Evolutionary conservation across 2,329 filamentous ascomycete species (phyloP), one percentile per base, ranked within the genome.

Genomic region (Pleomassaria siparia): DNA sequence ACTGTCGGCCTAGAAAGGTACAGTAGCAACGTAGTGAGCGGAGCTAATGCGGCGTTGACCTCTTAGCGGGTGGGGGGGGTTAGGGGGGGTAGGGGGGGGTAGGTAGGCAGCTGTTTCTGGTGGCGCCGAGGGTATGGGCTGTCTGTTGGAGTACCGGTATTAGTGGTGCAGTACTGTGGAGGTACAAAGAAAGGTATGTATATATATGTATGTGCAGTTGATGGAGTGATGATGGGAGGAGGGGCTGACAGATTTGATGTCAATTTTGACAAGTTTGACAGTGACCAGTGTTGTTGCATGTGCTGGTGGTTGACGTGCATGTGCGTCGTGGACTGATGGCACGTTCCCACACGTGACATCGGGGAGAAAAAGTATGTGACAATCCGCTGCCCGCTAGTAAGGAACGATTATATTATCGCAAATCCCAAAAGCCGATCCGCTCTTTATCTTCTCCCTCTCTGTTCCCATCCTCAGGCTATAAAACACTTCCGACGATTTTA

Each of bases 321-420:
- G n/a, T n/a, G n/a, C n/a, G n/a, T n/a, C n/a, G n/a, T n/a, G n/a
- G n/a, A n/a, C n/a, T n/a, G n/a, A n/a, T n/a, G n/a, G n/a, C n/a
- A n/a, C n/a, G n/a, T n/a, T n/a, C n/a, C n/a, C n/a, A n/a, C 35
- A 37, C 35, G 35, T 37, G 35, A 37, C 35, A n/a, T n/a, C n/a
- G n/a, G n/a, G n/a, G n/a, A n/a, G n/a, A n/a, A n/a, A n/a, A n/a
- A n/a, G n/a, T n/a, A n/a, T n/a, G n/a, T n/a, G n/a, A n/a, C n/a
- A n/a, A n/a, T n/a, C n/a, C n/a, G n/a, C n/a, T n/a, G n/a, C n/a
- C 35, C 35, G 35, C 35, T 37, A 37, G 35, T 13, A 22, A 20
- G 35, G 24, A 37, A 20, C 18, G 24, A 37, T 20, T 18, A 22
- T 37, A 37, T 37, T 20, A n/a, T n/a, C n/a, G n/a, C n/a, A n/a